phyloP scores from a whole-genome alignment of 1,139 yeast species.

The Taiozyma sp. region DNA sequence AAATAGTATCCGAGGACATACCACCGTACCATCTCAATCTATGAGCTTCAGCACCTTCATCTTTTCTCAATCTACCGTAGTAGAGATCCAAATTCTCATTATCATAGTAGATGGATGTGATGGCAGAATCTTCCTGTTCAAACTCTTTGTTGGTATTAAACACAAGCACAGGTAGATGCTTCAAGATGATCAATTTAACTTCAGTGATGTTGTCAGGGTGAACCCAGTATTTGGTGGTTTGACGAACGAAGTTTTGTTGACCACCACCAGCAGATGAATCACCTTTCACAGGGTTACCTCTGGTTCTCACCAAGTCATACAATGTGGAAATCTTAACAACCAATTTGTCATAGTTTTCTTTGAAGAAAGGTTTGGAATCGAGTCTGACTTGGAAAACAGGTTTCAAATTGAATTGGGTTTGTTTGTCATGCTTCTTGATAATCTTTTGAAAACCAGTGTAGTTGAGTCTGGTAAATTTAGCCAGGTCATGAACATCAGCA shows the following conservation, averaged over 20 bases:
- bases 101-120: constrained; percentile 93
- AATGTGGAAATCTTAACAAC: constrained; percentile 85
- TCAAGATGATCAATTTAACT: constrained; percentile 81
- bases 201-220: constrained; percentile 99
- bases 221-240: constrained; percentile 98
- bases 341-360: constrained; percentile 85
- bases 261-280: constrained; percentile 96
- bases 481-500: constrained; percentile 96
- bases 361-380: constrained; percentile 90
- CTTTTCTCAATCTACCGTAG: constrained; percentile 90
- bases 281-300: constrained; percentile 92
- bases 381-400: constrained; percentile 92
- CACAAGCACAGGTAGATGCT: constrained; percentile 93
- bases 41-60: constrained; percentile 98
- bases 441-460: constrained; percentile 96
- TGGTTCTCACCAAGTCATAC: constrained; percentile 88
- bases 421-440: constrained; percentile 92
- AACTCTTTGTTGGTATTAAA: constrained; percentile 96
- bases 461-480: constrained; percentile 85
- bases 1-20: constrained; percentile 86
- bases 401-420: constrained; percentile 73
- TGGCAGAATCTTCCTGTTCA: constrained; percentile 90
- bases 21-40: constrained; percentile 99
- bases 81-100: constrained; percentile 84
- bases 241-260: constrained; percentile 97